phyloP scores from a whole-genome alignment of 176 grass and related monocot genomes.

The Avena eriantha region DNA sequence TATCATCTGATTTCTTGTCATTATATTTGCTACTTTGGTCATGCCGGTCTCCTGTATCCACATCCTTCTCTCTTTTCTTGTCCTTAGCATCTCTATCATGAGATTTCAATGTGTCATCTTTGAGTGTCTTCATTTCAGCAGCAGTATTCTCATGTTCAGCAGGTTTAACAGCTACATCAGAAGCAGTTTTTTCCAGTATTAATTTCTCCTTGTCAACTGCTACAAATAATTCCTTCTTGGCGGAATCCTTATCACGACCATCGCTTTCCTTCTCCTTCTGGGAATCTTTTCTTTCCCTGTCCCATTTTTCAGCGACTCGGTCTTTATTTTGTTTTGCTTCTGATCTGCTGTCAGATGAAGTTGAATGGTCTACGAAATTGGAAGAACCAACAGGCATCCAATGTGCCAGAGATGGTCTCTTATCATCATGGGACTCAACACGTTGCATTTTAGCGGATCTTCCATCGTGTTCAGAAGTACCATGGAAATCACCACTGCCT shows the following conservation, averaged over 20 bases:
- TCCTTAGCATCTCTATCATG: constrained; percentile 64
- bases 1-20: constrained; percentile 79
- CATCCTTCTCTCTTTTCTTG: constrained; percentile 71
- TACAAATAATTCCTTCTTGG: constrained; percentile 56
- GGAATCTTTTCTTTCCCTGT: constrained; percentile 64
- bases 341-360: constrained; percentile 61
- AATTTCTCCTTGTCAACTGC: constrained; percentile 57
- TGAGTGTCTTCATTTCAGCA: constrained; percentile 9
- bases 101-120: constrained; percentile 68
- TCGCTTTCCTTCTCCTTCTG: constrained; percentile 66
- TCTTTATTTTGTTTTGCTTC: constrained; percentile 68
- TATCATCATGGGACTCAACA: constrained; percentile 80
- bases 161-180: constrained; percentile 59
- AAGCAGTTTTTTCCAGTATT: constrained; percentile 49
- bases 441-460: constrained; percentile 68
- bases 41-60: constrained; percentile 58
- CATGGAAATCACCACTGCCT: constrained; percentile 60
- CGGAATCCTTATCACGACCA: constrained; percentile 67
- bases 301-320: constrained; percentile 68
- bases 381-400: constrained; percentile 50
- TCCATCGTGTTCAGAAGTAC: constrained; percentile 71
- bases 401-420: constrained; percentile 60
- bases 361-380: constrained; percentile 46
- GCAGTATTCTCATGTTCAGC: constrained; percentile 55
- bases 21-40: constrained; percentile 60